These are phyloP conservation scores for Yarrowia phangngaensis DNA, from an alignment of 805 yeast species.

Conservation along the genomic window DNA sequence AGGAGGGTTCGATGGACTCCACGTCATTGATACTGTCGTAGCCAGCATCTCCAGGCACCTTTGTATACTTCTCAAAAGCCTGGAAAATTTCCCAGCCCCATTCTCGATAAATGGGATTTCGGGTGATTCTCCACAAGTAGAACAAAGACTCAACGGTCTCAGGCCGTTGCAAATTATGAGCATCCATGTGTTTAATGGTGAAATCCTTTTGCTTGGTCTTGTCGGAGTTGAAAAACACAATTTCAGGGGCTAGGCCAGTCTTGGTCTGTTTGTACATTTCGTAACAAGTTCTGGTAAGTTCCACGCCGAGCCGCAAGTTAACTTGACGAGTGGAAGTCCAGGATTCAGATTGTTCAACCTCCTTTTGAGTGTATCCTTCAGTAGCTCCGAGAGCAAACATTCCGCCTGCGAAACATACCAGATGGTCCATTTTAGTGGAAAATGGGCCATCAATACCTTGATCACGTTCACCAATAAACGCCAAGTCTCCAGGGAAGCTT, in stretches of 20 bases:
- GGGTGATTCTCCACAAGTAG: conserved; percentile 72
- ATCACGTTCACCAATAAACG: conserved; percentile 75
- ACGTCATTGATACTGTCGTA: conserved; percentile 69
- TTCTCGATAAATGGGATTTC: conserved; percentile 73
- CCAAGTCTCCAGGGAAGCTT: conserved; percentile 58
- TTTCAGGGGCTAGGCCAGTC: conserved; percentile 86
- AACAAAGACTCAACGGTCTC: conserved; percentile 89
- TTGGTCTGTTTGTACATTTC: conserved; percentile 70
- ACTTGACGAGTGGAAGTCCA: conserved; percentile 60
- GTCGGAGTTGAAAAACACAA: conserved; percentile 72
- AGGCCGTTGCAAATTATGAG: conserved; percentile 85
- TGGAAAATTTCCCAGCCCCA: conserved; percentile 88
- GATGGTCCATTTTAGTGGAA: conserved; percentile 81
- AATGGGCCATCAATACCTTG: conserved; percentile 59
- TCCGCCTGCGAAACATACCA: conserved; percentile 90
- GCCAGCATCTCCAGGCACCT: conserved; percentile 47
- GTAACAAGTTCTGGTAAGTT: conserved; percentile 75
- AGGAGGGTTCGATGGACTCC: conserved; percentile 49
- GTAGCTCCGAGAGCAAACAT: conserved; percentile 87
- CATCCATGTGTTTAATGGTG: conserved; percentile 63
- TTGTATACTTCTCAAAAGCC: conserved; percentile 59
- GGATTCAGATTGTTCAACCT: conserved; percentile 47
- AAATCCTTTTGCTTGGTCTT: conserved; percentile 53
- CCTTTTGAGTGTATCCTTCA: conserved; percentile 55
- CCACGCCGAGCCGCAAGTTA: conserved; percentile 68